These are phyloP conservation scores for Penicillium sp. DNA, from an alignment of 2,329 filamentous ascomycete genomes.

Conservation along the genomic window DNA sequence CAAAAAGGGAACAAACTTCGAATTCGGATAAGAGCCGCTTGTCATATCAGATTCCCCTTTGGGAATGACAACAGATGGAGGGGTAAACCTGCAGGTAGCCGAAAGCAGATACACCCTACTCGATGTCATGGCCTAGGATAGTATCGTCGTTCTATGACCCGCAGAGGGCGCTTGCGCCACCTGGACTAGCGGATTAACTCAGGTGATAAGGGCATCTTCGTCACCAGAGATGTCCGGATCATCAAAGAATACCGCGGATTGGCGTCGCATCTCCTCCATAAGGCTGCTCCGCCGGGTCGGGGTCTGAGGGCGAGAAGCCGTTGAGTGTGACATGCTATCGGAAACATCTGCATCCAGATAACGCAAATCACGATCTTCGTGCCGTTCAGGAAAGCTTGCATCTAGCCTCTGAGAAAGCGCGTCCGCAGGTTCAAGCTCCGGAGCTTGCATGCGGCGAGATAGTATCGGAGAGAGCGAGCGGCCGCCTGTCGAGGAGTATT, in stretches of 20 bases:
- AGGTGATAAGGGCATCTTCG: slow-evolving; percentile 30
- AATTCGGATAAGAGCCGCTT: slow-evolving; percentile 22
- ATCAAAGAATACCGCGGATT: slow-evolving; percentile 53
- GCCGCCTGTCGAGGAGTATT: slow-evolving; percentile 33
- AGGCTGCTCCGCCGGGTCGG: slow-evolving; percentile 36
- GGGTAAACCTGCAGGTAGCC: slow-evolving; percentile 22
- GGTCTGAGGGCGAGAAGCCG: slow-evolving; percentile 28
- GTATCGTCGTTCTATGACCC: background rate
- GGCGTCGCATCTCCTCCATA: slow-evolving; percentile 50
- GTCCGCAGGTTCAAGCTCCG: slow-evolving; percentile 25
- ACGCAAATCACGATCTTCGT: slow-evolving; percentile 29
- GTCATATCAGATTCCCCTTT: slow-evolving; percentile 19
- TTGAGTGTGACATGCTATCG: slow-evolving; percentile 29
- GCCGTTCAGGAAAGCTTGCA: slow-evolving; percentile 34
- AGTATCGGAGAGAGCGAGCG: slow-evolving; percentile 34
- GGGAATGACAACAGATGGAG: slow-evolving; percentile 19
- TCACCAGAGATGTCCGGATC: slow-evolving; percentile 43
- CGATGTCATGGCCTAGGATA: slow-evolving; percentile 16
- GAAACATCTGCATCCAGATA: slow-evolving; percentile 29
- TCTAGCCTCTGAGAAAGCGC: slow-evolving; percentile 32
- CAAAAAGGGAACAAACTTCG: background rate
- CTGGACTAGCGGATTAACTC: slow-evolving; percentile 9
- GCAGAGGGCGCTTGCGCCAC: slow-evolving; percentile 22
- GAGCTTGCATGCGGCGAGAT: slow-evolving; percentile 31
- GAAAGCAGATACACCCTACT: slow-evolving; percentile 17